Evolutionary conservation across 305 asterid genomes (phyloP).

Genomic region (Plantago lanceolata): DNA sequence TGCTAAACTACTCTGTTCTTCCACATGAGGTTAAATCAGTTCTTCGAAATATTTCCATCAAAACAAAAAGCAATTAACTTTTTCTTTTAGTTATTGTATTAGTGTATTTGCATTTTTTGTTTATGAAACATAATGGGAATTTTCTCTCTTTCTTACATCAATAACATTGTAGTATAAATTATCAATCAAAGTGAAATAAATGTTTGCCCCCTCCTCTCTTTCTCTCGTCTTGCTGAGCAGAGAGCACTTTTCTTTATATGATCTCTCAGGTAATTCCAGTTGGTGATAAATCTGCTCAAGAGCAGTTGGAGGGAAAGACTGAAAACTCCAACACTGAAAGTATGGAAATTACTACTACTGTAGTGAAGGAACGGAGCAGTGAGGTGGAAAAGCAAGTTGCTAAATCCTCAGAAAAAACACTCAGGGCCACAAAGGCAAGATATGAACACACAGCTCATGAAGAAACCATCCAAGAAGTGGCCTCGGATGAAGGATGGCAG

Average conservation of each 20-base stretch:
- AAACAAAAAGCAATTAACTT: neutral
- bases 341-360: conserved; percentile 29
- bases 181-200: too few relatives aligned
- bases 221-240: neutral
- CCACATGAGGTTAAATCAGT: neutral
- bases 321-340: conserved; percentile 36
- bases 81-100: neutral
- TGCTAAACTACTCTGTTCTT: neutral
- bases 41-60: neutral
- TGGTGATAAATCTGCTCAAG: conserved; percentile 51
- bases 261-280: conserved; percentile 55
- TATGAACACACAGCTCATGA: conserved; percentile 30
- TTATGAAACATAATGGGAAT: too few relatives aligned
- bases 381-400: conserved; percentile 39
- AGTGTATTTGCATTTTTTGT: neutral
- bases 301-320: conserved; percentile 43
- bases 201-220: too few relatives aligned
- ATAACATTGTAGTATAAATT: too few relatives aligned
- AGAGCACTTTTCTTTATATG: conserved; percentile 22
- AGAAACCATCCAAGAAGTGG: conserved; percentile 43
- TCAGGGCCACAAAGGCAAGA: conserved; percentile 26
- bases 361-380: conserved; percentile 33
- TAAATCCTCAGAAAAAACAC: conserved; percentile 32
- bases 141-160: too few relatives aligned
- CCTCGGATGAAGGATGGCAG: conserved; percentile 93